phyloP scores from a whole-genome alignment of 2,329 filamentous ascomycete genomes.

The Hypoxylon sp. region DNA sequence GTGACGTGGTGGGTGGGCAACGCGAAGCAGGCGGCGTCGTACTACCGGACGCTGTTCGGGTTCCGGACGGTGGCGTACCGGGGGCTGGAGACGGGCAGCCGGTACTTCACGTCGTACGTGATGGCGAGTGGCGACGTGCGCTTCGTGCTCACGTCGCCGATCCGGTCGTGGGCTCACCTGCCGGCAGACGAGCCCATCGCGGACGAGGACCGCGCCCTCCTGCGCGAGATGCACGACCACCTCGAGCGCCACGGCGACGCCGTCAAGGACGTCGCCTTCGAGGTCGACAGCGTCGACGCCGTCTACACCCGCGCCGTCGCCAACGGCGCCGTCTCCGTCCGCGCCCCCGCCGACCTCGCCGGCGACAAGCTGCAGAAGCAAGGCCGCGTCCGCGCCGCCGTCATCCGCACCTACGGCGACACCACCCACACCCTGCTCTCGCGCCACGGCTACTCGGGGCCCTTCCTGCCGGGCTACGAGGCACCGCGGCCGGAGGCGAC shows the following conservation, averaged over 20 bases:
- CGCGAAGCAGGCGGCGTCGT: constrained; percentile 91
- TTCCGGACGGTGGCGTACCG: constrained; percentile 84
- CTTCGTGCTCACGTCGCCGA: constrained; percentile 84
- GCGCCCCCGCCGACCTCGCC: constrained; percentile 65
- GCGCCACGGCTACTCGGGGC: constrained; percentile 71
- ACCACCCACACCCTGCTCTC: constrained; percentile 93
- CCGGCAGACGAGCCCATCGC: constrained; percentile 68
- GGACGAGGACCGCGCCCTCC: constrained; percentile 67
- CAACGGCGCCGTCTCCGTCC: constrained; percentile 69
- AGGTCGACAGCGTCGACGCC: constrained; percentile 86
- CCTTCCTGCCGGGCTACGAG: constrained; percentile 85
- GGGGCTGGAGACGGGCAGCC: constrained; percentile 86
- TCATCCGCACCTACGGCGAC: constrained; percentile 91
- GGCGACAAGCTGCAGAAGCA: constrained; percentile 66
- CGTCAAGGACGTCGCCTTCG: constrained; percentile 94
- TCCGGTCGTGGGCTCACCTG: constrained; percentile 67
- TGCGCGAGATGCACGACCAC: constrained; percentile 81
- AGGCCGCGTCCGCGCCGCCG: constrained; percentile 75
- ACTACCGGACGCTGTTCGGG: constrained; percentile 87
- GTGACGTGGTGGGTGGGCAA: constrained; percentile 97
- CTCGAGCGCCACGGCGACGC: constrained; percentile 89
- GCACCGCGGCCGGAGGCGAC: constrained; percentile 54
- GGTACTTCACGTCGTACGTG: constrained; percentile 83
- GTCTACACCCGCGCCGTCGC: constrained; percentile 79
- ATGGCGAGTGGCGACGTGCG: constrained; percentile 77